phyloP scores from a whole-genome alignment of 257 asterid genomes.

The Solanum appendiculatum region DNA sequence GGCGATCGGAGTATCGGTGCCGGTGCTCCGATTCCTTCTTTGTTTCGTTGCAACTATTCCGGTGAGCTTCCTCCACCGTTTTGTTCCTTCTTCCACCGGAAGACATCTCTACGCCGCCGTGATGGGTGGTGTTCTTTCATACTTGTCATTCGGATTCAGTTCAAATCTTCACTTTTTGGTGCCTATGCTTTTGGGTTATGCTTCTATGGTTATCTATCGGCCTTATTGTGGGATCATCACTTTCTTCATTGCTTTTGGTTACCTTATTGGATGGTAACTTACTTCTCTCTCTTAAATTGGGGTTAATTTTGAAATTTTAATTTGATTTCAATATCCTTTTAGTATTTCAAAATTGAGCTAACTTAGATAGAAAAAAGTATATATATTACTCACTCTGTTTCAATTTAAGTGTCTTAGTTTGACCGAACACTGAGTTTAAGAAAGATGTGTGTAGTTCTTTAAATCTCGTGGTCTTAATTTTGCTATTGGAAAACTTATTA shows the following conservation, averaged over 20 bases:
- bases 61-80: constrained; percentile 69
- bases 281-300: not conserved
- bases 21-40: not conserved
- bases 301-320: not conserved
- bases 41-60: constrained; percentile 43
- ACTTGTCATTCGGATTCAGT: constrained; percentile 75
- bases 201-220: constrained; percentile 56
- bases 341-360: not conserved
- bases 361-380: not conserved
- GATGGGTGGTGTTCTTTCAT: constrained; percentile 71
- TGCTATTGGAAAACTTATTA: not conserved
- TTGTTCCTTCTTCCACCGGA: constrained; percentile 53
- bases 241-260: constrained; percentile 70
- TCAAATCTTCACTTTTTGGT: constrained; percentile 84
- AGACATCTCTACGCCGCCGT: constrained; percentile 78
- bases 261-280: constrained; percentile 90
- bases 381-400: not conserved
- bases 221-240: constrained; percentile 69
- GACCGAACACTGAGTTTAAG: not conserved
- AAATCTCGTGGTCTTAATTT: not conserved
- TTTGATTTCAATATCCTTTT: not conserved
- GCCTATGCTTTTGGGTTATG: constrained; percentile 81
- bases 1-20: not conserved
- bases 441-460: not conserved
- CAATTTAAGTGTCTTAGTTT: not conserved